Evolutionary conservation across 2,329 filamentous ascomycete genomes (phyloP).

Genomic region (Zalaria sp.): DNA sequence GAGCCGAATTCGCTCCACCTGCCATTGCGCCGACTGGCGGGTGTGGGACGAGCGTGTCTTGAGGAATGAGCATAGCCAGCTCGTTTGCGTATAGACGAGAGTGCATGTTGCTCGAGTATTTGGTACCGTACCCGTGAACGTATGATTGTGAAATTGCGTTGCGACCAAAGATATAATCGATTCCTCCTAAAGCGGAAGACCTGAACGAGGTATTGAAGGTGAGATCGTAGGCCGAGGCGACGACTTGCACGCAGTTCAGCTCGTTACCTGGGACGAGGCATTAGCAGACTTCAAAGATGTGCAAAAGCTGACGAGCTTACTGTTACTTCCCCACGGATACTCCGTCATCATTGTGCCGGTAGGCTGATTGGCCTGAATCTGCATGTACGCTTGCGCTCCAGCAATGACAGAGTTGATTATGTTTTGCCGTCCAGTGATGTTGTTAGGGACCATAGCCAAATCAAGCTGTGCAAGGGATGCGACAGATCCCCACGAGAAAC

Average conservation of each 20-base stretch:
- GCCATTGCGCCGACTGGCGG: slow-evolving; percentile 3
- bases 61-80: slow-evolving; percentile 1
- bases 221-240: slow-evolving; percentile 6
- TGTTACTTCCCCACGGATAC: slow-evolving; percentile 6
- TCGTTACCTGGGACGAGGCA: neutral
- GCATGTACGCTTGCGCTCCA: slow-evolving; percentile 4
- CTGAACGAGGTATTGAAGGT: slow-evolving; percentile 2
- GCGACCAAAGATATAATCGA: slow-evolving; percentile 6
- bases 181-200: slow-evolving; percentile 2
- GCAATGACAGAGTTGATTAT: slow-evolving; percentile 4
- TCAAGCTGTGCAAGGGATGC: slow-evolving; percentile 3
- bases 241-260: slow-evolving; percentile 5
- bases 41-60: slow-evolving; percentile 1
- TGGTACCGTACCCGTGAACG: slow-evolving; percentile 5
- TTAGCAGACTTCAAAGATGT: neutral
- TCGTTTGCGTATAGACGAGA: slow-evolving; percentile 4
- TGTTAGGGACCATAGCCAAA: slow-evolving; percentile 6
- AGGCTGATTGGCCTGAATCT: slow-evolving; percentile 1
- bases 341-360: slow-evolving; percentile 1
- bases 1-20: slow-evolving; percentile 4
- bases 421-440: slow-evolving; percentile 1
- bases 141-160: slow-evolving; percentile 5
- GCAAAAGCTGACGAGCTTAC: neutral
- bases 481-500: slow-evolving; percentile 3
- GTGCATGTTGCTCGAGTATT: slow-evolving; percentile 4